Evolutionary conservation across 345 rosid species (phyloP).

Genomic region (Tarenaya hassleriana): DNA sequence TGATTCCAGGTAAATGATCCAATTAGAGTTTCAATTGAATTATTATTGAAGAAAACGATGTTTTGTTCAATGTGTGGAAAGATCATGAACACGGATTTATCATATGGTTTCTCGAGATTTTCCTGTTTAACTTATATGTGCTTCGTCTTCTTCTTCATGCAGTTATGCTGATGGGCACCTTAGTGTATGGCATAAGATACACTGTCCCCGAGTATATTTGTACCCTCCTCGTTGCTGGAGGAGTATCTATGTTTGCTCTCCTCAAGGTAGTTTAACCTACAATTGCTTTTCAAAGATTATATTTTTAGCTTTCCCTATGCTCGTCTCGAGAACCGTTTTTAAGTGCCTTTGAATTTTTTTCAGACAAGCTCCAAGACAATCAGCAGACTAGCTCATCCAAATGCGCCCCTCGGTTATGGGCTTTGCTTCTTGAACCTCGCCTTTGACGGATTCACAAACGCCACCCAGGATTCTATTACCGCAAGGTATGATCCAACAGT

Average conservation of each 20-base stretch:
- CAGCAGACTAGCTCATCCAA: conserved; percentile 88
- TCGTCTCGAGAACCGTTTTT: not conserved
- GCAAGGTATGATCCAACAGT: conserved; percentile 70
- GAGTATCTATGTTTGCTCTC: conserved; percentile 80
- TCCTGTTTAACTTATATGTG: not conserved
- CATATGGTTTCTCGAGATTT: not conserved
- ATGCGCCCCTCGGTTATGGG: conserved; percentile 85
- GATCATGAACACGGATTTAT: not conserved
- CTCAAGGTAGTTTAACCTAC: conserved; percentile 48
- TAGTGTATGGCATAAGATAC: conserved; percentile 83
- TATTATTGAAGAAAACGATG: too few species aligned
- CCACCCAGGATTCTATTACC: conserved; percentile 86
- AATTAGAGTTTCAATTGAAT: not conserved
- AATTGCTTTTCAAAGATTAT: not conserved
- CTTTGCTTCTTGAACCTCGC: conserved; percentile 88
- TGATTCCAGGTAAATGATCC: conserved; percentile 74
- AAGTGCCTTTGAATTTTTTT: not conserved
- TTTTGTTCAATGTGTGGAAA: too few species aligned
- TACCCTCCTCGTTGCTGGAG: conserved; percentile 87
- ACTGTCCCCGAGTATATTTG: conserved; percentile 73
- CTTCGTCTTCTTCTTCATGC: conserved; percentile 22
- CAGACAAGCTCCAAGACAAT: conserved; percentile 93
- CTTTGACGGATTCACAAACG: conserved; percentile 94
- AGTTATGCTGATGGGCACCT: conserved; percentile 93
- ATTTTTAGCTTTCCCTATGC: not conserved